Base-by-base conservation (phyloP, 352 stramenopile species). In the Paralagenidium karlingii region DNA sequence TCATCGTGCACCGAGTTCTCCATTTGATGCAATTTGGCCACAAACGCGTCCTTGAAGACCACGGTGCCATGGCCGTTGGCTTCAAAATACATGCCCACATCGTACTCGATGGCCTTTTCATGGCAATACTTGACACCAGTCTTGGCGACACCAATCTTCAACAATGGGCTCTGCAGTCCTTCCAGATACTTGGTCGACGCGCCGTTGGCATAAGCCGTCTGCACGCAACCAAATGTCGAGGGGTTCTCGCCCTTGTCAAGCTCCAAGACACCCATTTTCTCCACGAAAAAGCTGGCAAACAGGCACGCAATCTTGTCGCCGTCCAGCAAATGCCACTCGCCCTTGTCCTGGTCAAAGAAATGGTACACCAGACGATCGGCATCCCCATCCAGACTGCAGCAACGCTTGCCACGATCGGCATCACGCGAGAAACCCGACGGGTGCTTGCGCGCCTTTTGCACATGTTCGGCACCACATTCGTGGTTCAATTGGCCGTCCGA, bases 161-260 rank as follows among this genome's bases (percentile, higher is more conserved):
- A 75, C 34, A 55, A 61, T 24, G 63, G 58, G 21, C 63, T 63
- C 50, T 94, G 45, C 36, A 92, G 52, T 7, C 30, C 30, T 36
- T 36, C 22, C 11, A 94, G 55, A 67, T 96, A 99, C 18, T 64
- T 55, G 16, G 85, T 95, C 9, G 91, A 87, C 8, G 92, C 89
- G 40, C 95, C 95, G 63, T 99, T 99, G 22, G 94, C 95, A 66
- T 99, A 99, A 15, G 95, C 95, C n/a, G 96, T 99, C 76, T 99
- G 94, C 26, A 99, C 94, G 19, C 96, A 83, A 24, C 94, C 95
- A 28, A 98, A 80, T 26, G 70, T 92, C 26, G 96, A 64, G 27
- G 58, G 65, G n/a, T 85, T 65, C n/a, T n/a, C n/a, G n/a, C n/a
- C n/a, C 21, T 80, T 66, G 10, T 79, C 63, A 18, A 83, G 47